phyloP scores from a whole-genome alignment of 192 early-diverging fungal species.

The Backusella psychrophila region DNA sequence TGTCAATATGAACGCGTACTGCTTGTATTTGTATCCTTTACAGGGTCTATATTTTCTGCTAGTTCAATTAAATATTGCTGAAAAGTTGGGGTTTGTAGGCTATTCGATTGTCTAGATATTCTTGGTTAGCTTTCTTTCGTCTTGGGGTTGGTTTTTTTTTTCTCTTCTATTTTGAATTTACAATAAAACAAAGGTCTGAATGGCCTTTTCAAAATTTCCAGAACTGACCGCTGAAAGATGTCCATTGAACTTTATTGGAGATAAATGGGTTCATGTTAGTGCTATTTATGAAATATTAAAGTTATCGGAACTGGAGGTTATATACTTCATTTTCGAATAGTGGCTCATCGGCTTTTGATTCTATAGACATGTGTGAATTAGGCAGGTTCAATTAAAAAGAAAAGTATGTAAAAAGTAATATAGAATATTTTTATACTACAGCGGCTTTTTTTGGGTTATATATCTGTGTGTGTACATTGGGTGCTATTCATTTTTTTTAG shows the following conservation, averaged over 20 bases:
- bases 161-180: neutral
- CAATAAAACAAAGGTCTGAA: slow-evolving; percentile 13
- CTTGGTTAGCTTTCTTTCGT: neutral
- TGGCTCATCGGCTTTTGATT: neutral
- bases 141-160: no score
- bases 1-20: slow-evolving; percentile 12
- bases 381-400: neutral
- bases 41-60: slow-evolving; percentile 22
- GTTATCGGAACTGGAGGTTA: neutral
- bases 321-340: slow-evolving; percentile 13
- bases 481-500: neutral
- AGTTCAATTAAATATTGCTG: slow-evolving; percentile 28
- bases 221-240: neutral
- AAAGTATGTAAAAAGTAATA: neutral
- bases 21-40: slow-evolving; percentile 16
- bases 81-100: slow-evolving; percentile 18
- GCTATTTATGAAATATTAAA: neutral
- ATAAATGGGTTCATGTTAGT: neutral
- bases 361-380: slow-evolving; percentile 8
- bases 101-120: slow-evolving; percentile 23
- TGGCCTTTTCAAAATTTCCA: slow-evolving; percentile 15
- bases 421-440: neutral
- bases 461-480: neutral
- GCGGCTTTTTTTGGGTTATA: neutral
- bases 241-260: neutral